Evolutionary conservation across 1,139 yeast genomes (phyloP).

Genomic region (Kodamaea suecica): DNA sequence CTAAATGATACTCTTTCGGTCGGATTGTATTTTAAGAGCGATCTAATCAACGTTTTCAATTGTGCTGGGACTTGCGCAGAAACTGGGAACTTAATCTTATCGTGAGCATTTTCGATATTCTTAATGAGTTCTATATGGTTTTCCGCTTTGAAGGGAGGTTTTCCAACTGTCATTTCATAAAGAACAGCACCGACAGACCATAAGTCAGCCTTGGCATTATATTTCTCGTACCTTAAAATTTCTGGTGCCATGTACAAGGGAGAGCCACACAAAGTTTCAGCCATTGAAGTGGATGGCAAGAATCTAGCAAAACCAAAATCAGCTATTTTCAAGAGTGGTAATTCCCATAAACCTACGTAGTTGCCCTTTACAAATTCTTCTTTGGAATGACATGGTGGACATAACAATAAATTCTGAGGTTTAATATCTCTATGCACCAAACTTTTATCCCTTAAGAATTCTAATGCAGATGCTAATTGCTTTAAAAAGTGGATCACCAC

Average conservation of each 20-base stretch:
- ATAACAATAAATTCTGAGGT: constrained; percentile 84
- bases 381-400: constrained; percentile 67
- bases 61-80: constrained; percentile 59
- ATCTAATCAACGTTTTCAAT: constrained; percentile 65
- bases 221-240: constrained; percentile 87
- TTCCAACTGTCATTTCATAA: constrained; percentile 92
- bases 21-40: constrained; percentile 78
- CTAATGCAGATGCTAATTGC: constrained; percentile 80
- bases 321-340: constrained; percentile 89
- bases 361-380: constrained; percentile 54
- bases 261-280: constrained; percentile 95
- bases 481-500: constrained; percentile 81
- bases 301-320: constrained; percentile 97
- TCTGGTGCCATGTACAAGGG: constrained; percentile 99
- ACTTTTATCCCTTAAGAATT: constrained; percentile 75
- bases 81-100: constrained; percentile 71
- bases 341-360: constrained; percentile 78
- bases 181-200: constrained; percentile 98
- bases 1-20: constrained; percentile 81
- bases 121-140: constrained; percentile 87
- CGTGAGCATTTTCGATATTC: constrained; percentile 79
- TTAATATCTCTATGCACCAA: constrained; percentile 92
- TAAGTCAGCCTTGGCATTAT: constrained; percentile 93
- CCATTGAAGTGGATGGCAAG: constrained; percentile 87
- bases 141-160: constrained; percentile 91